Evolutionary conservation across 1,284 basidiomycete genomes (phyloP).

Genomic region (Marasmius sp.): DNA sequence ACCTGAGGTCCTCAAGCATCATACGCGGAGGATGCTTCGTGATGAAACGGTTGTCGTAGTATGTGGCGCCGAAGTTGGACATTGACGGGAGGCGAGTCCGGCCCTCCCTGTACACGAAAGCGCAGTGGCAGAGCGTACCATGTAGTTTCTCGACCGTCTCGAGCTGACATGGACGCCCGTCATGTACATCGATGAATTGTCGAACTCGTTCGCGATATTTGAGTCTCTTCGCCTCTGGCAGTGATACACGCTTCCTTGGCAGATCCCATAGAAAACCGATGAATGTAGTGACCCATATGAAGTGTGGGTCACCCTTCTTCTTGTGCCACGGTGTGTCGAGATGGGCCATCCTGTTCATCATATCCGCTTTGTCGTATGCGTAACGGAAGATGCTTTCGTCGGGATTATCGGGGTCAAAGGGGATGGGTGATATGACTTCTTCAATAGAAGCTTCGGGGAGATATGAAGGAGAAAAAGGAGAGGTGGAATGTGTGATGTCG

Average conservation of each 20-base stretch:
- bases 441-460: too few species aligned
- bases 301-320: conserved; percentile 13
- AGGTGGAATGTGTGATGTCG: too few species aligned
- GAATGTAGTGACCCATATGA: conserved; percentile 7
- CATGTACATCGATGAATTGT: conserved; percentile 1
- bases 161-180: neutral
- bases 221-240: conserved; percentile 14
- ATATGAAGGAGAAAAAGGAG: too few species aligned
- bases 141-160: conserved; percentile 13
- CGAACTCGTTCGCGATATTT: conserved; percentile 18
- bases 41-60: neutral
- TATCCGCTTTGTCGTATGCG: neutral
- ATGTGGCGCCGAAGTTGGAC: conserved; percentile 7
- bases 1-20: neutral
- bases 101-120: conserved; percentile 16
- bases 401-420: neutral
- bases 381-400: conserved; percentile 1
- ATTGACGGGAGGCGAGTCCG: neutral
- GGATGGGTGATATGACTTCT: neutral
- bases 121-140: conserved; percentile 17
- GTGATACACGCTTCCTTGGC: conserved; percentile 5
- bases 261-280: conserved; percentile 22
- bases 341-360: neutral
- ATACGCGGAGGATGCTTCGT: neutral
- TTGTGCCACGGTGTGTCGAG: conserved; percentile 13